Percentiles rank a stretch among this genome's conserved stretches.
phyloP scores from a whole-genome alignment of 306 rosid species.

The Styphnolobium japonicum region DNA sequence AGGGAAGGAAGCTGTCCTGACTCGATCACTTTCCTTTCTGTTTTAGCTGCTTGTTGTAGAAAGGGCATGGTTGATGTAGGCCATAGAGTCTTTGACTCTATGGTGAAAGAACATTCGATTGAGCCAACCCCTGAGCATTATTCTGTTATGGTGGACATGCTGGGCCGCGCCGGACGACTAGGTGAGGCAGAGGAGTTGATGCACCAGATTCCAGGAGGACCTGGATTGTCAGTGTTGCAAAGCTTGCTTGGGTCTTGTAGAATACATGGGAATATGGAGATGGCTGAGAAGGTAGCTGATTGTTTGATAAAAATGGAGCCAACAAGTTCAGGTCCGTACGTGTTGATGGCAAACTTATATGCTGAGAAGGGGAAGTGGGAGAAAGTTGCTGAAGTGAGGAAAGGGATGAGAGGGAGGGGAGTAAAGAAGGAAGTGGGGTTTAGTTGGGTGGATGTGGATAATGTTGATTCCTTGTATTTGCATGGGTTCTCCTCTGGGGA shows the following conservation, averaged over 20 bases:
- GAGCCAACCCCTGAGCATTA: slow-evolving; percentile 72
- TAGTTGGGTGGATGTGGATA: slow-evolving; percentile 75
- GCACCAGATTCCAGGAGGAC: slow-evolving; percentile 59
- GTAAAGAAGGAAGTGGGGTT: slow-evolving; percentile 78
- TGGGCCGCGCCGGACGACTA: slow-evolving; percentile 68
- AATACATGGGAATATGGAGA: slow-evolving; percentile 64
- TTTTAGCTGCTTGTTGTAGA: slow-evolving; percentile 69
- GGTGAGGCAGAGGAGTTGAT: slow-evolving; percentile 65
- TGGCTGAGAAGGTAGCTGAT: slow-evolving; percentile 59
- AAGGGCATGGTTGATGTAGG: slow-evolving; percentile 80
- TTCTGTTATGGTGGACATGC: slow-evolving; percentile 78
- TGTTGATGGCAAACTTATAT: slow-evolving; percentile 70
- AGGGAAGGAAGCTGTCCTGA: slow-evolving; percentile 54
- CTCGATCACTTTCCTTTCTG: slow-evolving; percentile 73
- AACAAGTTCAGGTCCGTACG: slow-evolving; percentile 63
- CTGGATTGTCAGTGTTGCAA: slow-evolving; percentile 64
- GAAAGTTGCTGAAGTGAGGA: slow-evolving; percentile 70
- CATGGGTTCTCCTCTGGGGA: slow-evolving; percentile 86
- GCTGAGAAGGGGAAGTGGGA: slow-evolving; percentile 88
- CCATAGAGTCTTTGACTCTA: slow-evolving; percentile 45
- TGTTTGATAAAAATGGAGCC: slow-evolving; percentile 66
- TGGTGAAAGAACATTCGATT: slow-evolving; percentile 56
- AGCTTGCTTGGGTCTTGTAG: slow-evolving; percentile 83
- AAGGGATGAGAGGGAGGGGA: slow-evolving; percentile 67
- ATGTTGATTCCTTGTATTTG: slow-evolving; percentile 51